These are phyloP conservation scores for Sophora flavescens DNA, from an alignment of 306 rosid species.

Conservation along the genomic window DNA sequence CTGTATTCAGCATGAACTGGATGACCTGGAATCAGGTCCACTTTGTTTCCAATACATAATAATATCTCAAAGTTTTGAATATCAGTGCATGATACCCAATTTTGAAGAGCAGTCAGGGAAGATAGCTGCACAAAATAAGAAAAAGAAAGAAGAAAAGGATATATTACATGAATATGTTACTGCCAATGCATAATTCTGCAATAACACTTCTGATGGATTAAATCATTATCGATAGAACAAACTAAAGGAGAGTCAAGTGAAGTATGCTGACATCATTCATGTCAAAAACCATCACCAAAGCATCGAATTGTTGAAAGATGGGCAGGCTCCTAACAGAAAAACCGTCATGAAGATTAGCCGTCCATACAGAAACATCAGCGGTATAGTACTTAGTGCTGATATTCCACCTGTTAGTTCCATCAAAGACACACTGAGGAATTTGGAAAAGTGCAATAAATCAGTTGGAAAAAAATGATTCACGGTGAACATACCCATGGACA, in stretches of 20 bases:
- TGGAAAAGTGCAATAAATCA: not conserved
- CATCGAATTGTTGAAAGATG: constrained; percentile 56
- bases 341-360: constrained; percentile 64
- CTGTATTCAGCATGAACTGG: constrained; percentile 71
- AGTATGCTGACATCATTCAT: constrained; percentile 64
- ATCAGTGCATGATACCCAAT: constrained; percentile 65
- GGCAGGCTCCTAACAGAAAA: constrained; percentile 60
- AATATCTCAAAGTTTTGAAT: constrained; percentile 69
- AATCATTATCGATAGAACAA: constrained; percentile 25
- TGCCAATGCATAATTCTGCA: not conserved
- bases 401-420: constrained; percentile 60
- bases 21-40: constrained; percentile 72
- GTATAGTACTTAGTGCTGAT: constrained; percentile 69
- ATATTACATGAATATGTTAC: constrained; percentile 21
- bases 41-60: constrained; percentile 78
- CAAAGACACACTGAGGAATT: not conserved
- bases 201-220: not conserved
- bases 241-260: not conserved
- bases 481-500: constrained; percentile 61
- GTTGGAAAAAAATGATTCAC: constrained; percentile 1
- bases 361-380: constrained; percentile 70
- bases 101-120: constrained; percentile 60
- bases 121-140: constrained; percentile 57
- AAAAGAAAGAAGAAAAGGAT: not conserved
- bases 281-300: constrained; percentile 78